A percentile compares a stretch with the other conserved stretches of the same genome.
Evolutionary conservation across 2,329 filamentous ascomycete species (phyloP).

Genomic region (Penicillium sp.): DNA sequence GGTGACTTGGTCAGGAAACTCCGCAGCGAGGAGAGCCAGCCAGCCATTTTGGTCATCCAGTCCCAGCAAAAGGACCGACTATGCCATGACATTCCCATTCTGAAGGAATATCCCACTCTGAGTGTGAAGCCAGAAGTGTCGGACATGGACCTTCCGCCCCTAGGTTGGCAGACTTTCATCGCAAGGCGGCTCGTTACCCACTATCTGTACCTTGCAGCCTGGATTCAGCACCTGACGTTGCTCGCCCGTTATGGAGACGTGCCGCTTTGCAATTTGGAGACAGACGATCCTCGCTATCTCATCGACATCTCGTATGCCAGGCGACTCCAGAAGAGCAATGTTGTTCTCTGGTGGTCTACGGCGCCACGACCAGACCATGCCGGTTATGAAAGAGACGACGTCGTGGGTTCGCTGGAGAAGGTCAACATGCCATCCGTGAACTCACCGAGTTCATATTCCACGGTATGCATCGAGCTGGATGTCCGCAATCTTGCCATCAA

Average conservation of each 20-base stretch:
- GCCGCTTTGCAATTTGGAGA: conserved; percentile 89
- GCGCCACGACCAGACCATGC: conserved; percentile 87
- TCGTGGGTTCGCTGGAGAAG: conserved; percentile 73
- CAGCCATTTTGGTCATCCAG: conserved; percentile 81
- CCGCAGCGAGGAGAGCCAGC: conserved; percentile 73
- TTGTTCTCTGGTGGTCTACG: conserved; percentile 95
- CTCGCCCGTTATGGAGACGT: conserved; percentile 90
- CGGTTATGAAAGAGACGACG: conserved; percentile 89
- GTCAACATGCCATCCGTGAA: conserved; percentile 92
- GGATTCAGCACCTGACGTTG: conserved; percentile 82
- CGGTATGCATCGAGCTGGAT: conserved; percentile 92
- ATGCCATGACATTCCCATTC: conserved; percentile 74
- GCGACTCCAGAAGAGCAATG: conserved; percentile 80
- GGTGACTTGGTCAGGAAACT: conserved; percentile 85
- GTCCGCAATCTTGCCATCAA: conserved; percentile 95
- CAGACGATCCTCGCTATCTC: conserved; percentile 86
- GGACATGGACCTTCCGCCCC: conserved; percentile 80
- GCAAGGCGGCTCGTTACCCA: conserved; percentile 80
- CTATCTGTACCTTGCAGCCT: conserved; percentile 87
- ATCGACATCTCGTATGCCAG: conserved; percentile 95
- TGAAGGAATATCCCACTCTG: conserved; percentile 79
- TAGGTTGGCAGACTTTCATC: conserved; percentile 90
- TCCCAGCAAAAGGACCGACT: conserved; percentile 78
- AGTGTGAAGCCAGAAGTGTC: conserved; percentile 73
- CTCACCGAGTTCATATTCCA: conserved; percentile 87